Evolutionary conservation across 2,329 filamentous ascomycete species (phyloP).

Genomic region (Fusarium sp.): DNA sequence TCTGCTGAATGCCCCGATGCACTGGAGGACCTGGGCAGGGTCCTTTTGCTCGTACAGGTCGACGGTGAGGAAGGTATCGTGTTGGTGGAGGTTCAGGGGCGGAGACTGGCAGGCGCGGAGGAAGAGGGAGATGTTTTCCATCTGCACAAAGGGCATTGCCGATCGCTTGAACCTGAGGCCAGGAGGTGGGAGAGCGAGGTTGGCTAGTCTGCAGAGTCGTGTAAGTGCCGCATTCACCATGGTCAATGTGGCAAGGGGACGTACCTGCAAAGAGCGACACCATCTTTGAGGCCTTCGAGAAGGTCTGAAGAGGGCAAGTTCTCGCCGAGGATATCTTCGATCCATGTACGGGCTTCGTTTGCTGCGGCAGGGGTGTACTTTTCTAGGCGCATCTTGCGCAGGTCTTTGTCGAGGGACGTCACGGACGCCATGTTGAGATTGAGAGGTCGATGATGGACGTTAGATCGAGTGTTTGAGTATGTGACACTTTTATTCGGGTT

Average conservation of each 20-base stretch:
- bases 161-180: conserved; percentile 92
- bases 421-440: conserved; percentile 83
- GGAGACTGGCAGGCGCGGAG: conserved; percentile 86
- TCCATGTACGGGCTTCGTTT: conserved; percentile 86
- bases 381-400: conserved; percentile 91
- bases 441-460: not conserved
- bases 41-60: conserved; percentile 97
- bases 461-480: not conserved
- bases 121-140: conserved; percentile 99
- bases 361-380: conserved; percentile 93
- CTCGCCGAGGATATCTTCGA: conserved; percentile 83
- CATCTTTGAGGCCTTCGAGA: conserved; percentile 88
- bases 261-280: conserved; percentile 91
- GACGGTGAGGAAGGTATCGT: conserved; percentile 97
- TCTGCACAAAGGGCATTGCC: conserved; percentile 97
- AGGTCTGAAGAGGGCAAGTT: conserved; percentile 79
- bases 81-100: conserved; percentile 87
- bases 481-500: not conserved
- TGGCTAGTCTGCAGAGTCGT: conserved; percentile 74
- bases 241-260: conserved; percentile 42
- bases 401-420: conserved; percentile 91
- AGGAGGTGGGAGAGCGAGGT: conserved; percentile 80
- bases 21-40: conserved; percentile 94
- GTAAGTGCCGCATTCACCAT: conserved; percentile 33
- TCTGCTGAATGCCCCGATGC: conserved; percentile 90